Evolutionary conservation across 805 yeast species (phyloP).

Genomic region (Pichia gijzeniarum): DNA sequence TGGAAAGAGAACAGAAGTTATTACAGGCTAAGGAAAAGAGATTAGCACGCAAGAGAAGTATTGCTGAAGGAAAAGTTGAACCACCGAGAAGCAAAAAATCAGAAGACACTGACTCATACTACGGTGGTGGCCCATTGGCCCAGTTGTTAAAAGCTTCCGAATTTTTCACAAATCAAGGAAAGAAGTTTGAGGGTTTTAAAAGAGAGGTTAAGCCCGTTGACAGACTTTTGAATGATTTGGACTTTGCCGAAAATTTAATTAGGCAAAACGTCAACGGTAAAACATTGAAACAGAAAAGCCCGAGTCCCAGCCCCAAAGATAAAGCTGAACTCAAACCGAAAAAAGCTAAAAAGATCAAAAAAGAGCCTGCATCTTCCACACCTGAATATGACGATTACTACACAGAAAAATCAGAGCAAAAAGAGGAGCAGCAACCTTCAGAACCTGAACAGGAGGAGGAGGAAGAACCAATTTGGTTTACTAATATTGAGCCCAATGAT

Average conservation of each 20-base stretch:
- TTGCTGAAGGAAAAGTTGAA: slow-evolving; percentile 1
- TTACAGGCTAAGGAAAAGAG: background rate
- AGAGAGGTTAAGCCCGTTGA: slow-evolving; percentile 20
- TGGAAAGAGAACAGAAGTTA: slow-evolving; percentile 2
- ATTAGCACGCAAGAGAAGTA: slow-evolving; percentile 1
- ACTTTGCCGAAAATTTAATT: slow-evolving; percentile 4
- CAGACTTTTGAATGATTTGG: slow-evolving; percentile 16
- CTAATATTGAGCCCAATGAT: slow-evolving; percentile 16
- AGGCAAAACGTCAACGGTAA: slow-evolving; percentile 7
- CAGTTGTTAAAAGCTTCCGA: slow-evolving; percentile 22
- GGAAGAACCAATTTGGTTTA: slow-evolving; percentile 19
- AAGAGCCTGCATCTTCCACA: background rate
- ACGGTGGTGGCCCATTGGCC: slow-evolving; percentile 17
- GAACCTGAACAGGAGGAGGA: slow-evolving; percentile 6
- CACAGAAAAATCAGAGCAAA: slow-evolving; percentile 2
- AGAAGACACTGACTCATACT: slow-evolving; percentile 14
- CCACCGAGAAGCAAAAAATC: background rate
- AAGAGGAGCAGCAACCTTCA: slow-evolving; percentile 1
- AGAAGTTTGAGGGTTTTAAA: slow-evolving; percentile 15
- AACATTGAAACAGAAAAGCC: slow-evolving; percentile 4
- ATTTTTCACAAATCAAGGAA: slow-evolving; percentile 22
- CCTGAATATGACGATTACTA: background rate
- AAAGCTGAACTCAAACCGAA: background rate
- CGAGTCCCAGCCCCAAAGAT: background rate
- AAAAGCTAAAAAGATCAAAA: background rate